Base-by-base conservation (phyloP, 352 stramenopile species). In the Blastocystis sp. region DNA sequence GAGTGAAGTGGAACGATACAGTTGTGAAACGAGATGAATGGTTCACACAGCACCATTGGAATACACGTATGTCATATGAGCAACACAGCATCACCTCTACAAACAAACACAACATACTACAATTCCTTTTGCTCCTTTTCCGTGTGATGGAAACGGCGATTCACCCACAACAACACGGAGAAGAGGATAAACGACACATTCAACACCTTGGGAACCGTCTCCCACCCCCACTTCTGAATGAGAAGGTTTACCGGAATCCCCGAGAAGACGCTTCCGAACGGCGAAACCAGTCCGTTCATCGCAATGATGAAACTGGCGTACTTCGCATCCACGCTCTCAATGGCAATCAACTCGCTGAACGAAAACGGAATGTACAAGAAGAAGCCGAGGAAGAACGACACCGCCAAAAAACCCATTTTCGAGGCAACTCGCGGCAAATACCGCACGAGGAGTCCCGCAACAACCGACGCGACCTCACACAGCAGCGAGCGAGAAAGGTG, bases 281-380 rank as follows among this genome's bases (percentile, higher is more conserved):
- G 65, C 18, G 65, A 78, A 29, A 78, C 36, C 49, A 78, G 46
- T 4, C 65, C 65, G 24, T 78, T 78, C 65, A 78, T 78, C 1
- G 32, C 40, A 8, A 78, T 78, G 24, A 78, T 59, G 27, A 78
- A 61, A 46, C 36, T 78, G 1, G 65, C 56, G 29, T 78, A 78
- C 18, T 38, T 24, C 0, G 32, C n/a, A 57, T 78, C 65, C 24
- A 59, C 65, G 29, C 44, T 78, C 40, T 78, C 65, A 40, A 78
- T 40, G 2, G 65, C 65, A 27, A 78, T 78, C 36, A 78, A 36
- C 32, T 78, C 65, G 49, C 65, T 78, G 49, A 78, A 78, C 16
- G 65, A 78, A 24, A 54, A 78, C 3, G 65, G 65, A 36, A 78
- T 78, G 46, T 78, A 78, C 8, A 78, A 27, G 32, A 78, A 78